Evolutionary conservation across 2,329 filamentous ascomycete genomes (phyloP), one percentile per base, ranked within the genome.

Genomic region (Zalaria obscura): DNA sequence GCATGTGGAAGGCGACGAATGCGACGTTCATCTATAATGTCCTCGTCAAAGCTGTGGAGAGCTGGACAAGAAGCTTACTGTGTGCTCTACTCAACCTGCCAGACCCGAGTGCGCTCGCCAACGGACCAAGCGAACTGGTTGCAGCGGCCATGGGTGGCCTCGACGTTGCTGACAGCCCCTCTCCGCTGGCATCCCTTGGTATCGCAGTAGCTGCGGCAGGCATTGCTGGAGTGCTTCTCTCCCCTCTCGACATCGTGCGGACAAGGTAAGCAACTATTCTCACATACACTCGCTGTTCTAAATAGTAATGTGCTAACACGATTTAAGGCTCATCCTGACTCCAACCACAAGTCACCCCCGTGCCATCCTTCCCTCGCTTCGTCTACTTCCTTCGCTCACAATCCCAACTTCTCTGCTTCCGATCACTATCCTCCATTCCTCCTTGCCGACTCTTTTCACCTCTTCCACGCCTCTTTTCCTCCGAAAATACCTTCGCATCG

Each of bases 1-100:
- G 91, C 4, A 79, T 95, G 4, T 98, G 89, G 88, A 95, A 95
- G 60, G 74, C 81, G 5, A 85, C 87, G 32, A 96, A 96, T 57
- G 78, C 83, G 9, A 93, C 87, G 1, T 98, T 96, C 55, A 70
- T 96, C 39, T 94, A 96, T 63, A 83, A 80, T 0, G 76, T 95
- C 37, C 70, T 96, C 11, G 76, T 88, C 47, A 86, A 86, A 7
- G 80, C 93, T 5, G 67, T 94, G 27, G 91, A 96, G 59, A 88
- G 85, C 51, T 98, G 93, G 79, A 83, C 88, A 6, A 76, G 87
- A 52, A 91, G 86, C 53, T 73, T 95, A 40, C 70, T 96, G n/a
- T 86, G 86, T 36, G 89, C 91, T 1, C 70, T 96, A 4, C 73
- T 96, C 51, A 93, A 93, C 47, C 75, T 96, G 9, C 88, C 89